Evolutionary conservation across 139 green algal genomes (phyloP).

Genomic region (Nannochloris sp.): DNA sequence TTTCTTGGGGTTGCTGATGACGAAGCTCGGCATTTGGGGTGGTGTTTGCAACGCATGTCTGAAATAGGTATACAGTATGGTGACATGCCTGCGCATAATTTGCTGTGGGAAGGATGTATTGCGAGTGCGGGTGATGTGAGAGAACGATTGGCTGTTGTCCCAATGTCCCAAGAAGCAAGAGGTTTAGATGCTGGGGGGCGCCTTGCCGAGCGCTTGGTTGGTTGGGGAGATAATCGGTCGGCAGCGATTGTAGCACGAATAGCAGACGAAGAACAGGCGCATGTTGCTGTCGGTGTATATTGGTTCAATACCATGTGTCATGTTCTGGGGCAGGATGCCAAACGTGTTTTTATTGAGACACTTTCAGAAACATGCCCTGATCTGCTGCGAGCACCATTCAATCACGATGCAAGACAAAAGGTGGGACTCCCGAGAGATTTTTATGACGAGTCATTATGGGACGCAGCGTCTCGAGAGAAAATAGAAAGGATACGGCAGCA

Average conservation of each 20-base stretch:
- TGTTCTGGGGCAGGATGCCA: slow-evolving; percentile 22
- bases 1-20: slow-evolving; percentile 78
- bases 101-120: slow-evolving; percentile 64
- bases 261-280: slow-evolving; percentile 58
- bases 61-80: slow-evolving; percentile 65
- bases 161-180: slow-evolving; percentile 52
- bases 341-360: slow-evolving; percentile 21
- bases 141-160: slow-evolving; percentile 63
- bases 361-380: slow-evolving; percentile 42
- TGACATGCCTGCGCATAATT: slow-evolving; percentile 60
- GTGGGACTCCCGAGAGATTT: slow-evolving; percentile 33
- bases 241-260: slow-evolving; percentile 61
- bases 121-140: slow-evolving; percentile 20
- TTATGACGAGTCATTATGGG: slow-evolving; percentile 11
- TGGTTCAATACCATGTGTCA: slow-evolving; percentile 60
- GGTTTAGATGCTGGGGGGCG: slow-evolving; percentile 35
- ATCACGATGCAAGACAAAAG: slow-evolving; percentile 21
- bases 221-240: slow-evolving; percentile 48
- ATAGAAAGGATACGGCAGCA: not conserved
- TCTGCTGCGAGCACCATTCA: slow-evolving; percentile 35
- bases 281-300: slow-evolving; percentile 59
- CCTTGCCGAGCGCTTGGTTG: slow-evolving; percentile 47
- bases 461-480: not conserved
- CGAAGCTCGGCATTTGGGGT: slow-evolving; percentile 61
- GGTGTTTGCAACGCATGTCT: slow-evolving; percentile 57